Conservation (phyloP, 495 filamentous ascomycete genomes). For the Annulohypoxylon stygium region DNA sequence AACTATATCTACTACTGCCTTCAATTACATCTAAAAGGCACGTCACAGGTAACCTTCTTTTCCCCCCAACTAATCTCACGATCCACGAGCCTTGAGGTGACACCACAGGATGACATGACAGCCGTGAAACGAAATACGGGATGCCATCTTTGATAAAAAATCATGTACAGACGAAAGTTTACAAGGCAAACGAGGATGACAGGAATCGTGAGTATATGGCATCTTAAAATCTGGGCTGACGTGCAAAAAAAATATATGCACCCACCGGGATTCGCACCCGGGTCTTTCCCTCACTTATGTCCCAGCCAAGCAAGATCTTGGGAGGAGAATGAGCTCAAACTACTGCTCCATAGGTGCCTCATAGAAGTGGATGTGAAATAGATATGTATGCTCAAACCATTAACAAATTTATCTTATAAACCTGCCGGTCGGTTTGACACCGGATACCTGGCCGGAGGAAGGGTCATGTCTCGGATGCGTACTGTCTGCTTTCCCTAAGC, state of each 20-base stretch:
- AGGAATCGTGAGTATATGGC: no score
- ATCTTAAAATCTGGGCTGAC: no score
- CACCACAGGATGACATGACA: no score
- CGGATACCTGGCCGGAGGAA: neutral
- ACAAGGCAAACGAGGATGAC: no score
- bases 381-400: neutral
- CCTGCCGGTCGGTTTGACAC: neutral
- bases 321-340: constrained; percentile 49
- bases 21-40: neutral
- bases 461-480: neutral
- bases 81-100: no score
- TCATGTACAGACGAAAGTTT: no score
- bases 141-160: neutral
- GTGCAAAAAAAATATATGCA: constrained; percentile 28
- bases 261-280: constrained; percentile 53
- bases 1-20: neutral
- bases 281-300: constrained; percentile 43
- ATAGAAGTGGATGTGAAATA: no score
- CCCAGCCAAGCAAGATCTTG: neutral
- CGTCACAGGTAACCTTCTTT: neutral
- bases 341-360: constrained; percentile 47
- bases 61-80: no score
- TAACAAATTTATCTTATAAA: constrained; percentile 9
- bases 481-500: neutral
- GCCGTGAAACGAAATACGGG: no score